These are phyloP conservation scores for Ophiorrhiza pumila DNA, from an alignment of 257 asterid genomes.

Conservation along the genomic window DNA sequence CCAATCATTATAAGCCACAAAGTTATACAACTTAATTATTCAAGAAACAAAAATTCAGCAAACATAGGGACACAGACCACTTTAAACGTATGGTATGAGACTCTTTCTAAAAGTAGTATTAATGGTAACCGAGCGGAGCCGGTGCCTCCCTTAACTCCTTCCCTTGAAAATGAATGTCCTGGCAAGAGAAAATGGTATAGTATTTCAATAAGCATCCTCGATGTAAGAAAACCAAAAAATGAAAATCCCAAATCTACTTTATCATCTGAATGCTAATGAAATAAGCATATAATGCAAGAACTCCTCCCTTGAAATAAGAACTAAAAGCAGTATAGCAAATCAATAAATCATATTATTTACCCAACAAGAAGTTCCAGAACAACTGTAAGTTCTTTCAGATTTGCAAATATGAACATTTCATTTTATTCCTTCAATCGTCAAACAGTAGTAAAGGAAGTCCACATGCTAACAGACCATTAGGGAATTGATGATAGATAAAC, in stretches of 20 bases:
- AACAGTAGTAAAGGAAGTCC: neutral
- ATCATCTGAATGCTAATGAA: neutral
- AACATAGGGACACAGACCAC: neutral
- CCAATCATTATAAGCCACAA: neutral
- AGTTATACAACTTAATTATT: neutral
- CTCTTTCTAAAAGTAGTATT: slow-evolving; percentile 1
- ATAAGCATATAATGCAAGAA: neutral
- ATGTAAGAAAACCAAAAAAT: neutral
- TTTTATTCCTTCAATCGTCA: neutral
- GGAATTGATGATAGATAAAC: neutral
- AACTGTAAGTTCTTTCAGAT: neutral
- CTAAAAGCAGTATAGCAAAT: neutral
- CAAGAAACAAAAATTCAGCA: slow-evolving; percentile 1
- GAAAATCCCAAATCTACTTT: neutral
- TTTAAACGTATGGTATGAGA: neutral
- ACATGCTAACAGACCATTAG: neutral
- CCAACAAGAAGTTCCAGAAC: neutral
- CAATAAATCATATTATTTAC: neutral
- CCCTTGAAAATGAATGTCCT: slow-evolving; percentile 88
- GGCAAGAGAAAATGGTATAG: slow-evolving; percentile 19
- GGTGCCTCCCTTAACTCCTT: slow-evolving; percentile 73
- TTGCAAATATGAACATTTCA: neutral
- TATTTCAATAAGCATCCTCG: neutral
- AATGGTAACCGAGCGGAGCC: slow-evolving; percentile 82
- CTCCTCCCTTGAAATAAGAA: neutral